These are phyloP conservation scores for Yamadazyma paraphyllophila DNA, from an alignment of 805 yeast genomes.

Conservation along the genomic window DNA sequence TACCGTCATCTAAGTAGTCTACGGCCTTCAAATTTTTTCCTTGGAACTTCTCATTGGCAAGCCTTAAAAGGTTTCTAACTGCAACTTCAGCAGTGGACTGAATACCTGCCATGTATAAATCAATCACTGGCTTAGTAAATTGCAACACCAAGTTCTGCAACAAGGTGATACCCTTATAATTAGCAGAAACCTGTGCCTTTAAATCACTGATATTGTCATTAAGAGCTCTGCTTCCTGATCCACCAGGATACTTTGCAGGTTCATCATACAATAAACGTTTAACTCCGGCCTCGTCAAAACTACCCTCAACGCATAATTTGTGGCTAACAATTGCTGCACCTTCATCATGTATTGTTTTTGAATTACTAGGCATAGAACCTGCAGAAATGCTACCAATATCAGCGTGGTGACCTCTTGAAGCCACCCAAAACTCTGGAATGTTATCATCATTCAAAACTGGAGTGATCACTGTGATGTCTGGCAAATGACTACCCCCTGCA, in stretches of 20 bases:
- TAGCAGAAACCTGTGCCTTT: conserved; percentile 69
- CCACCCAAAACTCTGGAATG: conserved; percentile 78
- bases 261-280: conserved; percentile 59
- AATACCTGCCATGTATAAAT: conserved; percentile 36
- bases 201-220: conserved; percentile 73
- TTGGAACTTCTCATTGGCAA: conserved; percentile 38
- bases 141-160: conserved; percentile 60
- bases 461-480: conserved; percentile 79
- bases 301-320: conserved; percentile 63
- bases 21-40: conserved; percentile 46
- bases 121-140: conserved; percentile 46
- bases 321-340: conserved; percentile 87
- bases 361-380: conserved; percentile 93
- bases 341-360: conserved; percentile 81
- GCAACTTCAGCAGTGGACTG: conserved; percentile 35
- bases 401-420: conserved; percentile 94
- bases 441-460: conserved; percentile 61
- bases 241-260: conserved; percentile 81
- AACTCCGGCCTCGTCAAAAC: conserved; percentile 72
- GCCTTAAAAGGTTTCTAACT: conserved; percentile 29
- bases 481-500: conserved; percentile 45
- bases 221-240: conserved; percentile 84
- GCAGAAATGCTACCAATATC: conserved; percentile 93
- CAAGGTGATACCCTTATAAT: conserved; percentile 76
- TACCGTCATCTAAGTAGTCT: conserved; percentile 82